Percentiles rank a stretch among this genome's conserved stretches.
phyloP scores from a whole-genome alignment of 345 rosid species.

The Citrus mangshanensis region DNA sequence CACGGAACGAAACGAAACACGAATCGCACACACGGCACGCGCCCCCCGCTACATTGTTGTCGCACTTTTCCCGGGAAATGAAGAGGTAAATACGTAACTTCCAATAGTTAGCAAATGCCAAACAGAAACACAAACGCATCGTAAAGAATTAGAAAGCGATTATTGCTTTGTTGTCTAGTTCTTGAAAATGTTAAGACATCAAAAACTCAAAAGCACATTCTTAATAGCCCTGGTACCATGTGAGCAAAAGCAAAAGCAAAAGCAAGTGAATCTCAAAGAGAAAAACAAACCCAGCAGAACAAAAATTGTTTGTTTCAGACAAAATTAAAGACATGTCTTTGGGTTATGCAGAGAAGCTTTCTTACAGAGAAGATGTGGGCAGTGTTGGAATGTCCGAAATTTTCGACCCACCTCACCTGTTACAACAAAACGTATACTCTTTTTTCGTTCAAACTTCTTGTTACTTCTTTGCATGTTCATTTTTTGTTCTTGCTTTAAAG shows the following conservation, averaged over 20 bases:
- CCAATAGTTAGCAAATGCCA: too few relatives aligned
- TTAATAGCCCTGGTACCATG: too few relatives aligned
- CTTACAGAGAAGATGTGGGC: constrained; percentile 97
- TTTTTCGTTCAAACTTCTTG: not conserved
- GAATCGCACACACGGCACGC: not conserved
- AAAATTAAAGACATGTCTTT: constrained; percentile 58
- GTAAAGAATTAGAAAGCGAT: too few relatives aligned
- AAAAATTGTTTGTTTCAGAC: too few relatives aligned
- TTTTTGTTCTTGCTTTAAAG: not conserved
- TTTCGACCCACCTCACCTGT: constrained; percentile 68
- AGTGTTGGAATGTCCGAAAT: constrained; percentile 92
- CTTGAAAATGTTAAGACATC: too few relatives aligned
- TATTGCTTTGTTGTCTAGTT: too few relatives aligned
- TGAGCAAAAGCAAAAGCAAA: too few relatives aligned
- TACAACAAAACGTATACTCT: constrained; percentile 66
- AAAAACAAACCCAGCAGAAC: too few relatives aligned
- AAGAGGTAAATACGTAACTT: not conserved
- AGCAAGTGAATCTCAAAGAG: too few relatives aligned
- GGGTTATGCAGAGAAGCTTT: constrained; percentile 97
- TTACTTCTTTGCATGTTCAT: not conserved
- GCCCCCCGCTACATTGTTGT: not conserved
- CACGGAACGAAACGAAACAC: not conserved
- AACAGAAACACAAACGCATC: too few relatives aligned
- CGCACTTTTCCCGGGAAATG: not conserved
- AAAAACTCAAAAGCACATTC: too few relatives aligned